phyloP scores from a whole-genome alignment of 1,139 yeast species.

The Hyphopichia buzzinii region DNA sequence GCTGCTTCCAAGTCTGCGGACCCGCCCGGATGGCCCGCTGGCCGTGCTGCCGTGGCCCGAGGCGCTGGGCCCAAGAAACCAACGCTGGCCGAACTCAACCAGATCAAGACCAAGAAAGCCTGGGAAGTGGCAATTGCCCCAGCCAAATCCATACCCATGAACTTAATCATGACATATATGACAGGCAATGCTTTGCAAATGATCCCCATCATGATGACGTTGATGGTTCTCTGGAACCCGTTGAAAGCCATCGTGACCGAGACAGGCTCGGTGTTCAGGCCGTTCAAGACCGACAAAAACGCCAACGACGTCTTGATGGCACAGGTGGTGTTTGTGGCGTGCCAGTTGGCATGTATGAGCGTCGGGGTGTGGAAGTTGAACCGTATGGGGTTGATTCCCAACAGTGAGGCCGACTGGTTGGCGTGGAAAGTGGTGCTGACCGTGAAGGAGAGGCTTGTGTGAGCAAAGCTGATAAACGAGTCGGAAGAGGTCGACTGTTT shows the following conservation, averaged over 20 bases:
- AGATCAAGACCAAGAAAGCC: conserved; percentile 60
- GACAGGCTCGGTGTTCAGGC: conserved; percentile 46
- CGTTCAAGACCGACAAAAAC: conserved; percentile 35
- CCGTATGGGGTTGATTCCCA: conserved; percentile 89
- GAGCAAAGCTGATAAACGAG: too few species aligned
- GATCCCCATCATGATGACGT: conserved; percentile 87
- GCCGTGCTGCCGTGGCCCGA: conserved; percentile 2
- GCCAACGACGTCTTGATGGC: conserved; percentile 40
- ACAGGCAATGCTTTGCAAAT: conserved; percentile 88
- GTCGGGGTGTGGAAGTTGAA: conserved; percentile 86
- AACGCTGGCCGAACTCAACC: conserved; percentile 22
- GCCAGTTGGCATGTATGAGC: conserved; percentile 63
- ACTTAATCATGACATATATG: conserved; percentile 86
- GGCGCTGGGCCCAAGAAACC: conserved; percentile 6
- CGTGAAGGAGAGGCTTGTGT: too few species aligned
- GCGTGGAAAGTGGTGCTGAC: conserved; percentile 63
- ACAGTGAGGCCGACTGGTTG: conserved; percentile 85
- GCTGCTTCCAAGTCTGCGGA: background rate
- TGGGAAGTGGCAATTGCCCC: conserved; percentile 89
- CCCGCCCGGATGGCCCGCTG: background rate
- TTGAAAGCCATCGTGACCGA: conserved; percentile 63
- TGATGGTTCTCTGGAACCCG: conserved; percentile 80
- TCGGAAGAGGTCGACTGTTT: too few species aligned
- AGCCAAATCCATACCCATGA: conserved; percentile 86
- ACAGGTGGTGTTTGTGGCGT: conserved; percentile 43